Conservation (phyloP, 371 early-diverging fungal genomes). For the Rhizopus arrhizus region DNA sequence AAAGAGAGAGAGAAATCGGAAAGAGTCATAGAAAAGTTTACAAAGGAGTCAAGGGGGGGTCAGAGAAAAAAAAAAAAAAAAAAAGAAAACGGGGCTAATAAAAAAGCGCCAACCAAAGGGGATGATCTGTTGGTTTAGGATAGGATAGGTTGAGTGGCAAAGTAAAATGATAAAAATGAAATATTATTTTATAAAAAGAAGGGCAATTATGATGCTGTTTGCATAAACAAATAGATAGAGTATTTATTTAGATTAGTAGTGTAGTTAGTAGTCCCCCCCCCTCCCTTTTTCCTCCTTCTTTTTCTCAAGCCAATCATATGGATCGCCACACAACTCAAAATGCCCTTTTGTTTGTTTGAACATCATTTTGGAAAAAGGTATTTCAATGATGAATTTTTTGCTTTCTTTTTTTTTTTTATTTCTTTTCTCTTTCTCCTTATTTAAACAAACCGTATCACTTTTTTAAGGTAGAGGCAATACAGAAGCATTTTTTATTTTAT, state of each 20-base stretch:
- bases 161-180: neutral
- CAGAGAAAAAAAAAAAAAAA: neutral
- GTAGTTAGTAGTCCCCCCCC: constrained; percentile 3
- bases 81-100: neutral
- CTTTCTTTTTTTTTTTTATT: constrained; percentile 11
- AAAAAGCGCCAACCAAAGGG: constrained; percentile 1
- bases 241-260: neutral
- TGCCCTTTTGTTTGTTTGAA: constrained; percentile 4
- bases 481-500: neutral
- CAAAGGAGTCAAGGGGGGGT: neutral
- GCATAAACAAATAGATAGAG: constrained; percentile 6
- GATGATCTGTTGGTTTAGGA: neutral
- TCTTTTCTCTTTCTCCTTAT: constrained; percentile 8
- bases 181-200: neutral
- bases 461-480: constrained; percentile 1
- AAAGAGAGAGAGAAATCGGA: neutral
- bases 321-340: constrained; percentile 18
- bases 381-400: constrained; percentile 5
- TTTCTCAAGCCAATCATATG: constrained; percentile 21
- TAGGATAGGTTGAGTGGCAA: too few species aligned
- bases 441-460: neutral
- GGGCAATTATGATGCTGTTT: constrained; percentile 5
- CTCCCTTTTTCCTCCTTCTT: constrained; percentile 9
- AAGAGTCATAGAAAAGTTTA: neutral
- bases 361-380: constrained; percentile 2